These are phyloP conservation scores for Tylopilus balloui DNA, from an alignment of 768 basidiomycete genomes.

Conservation along the genomic window DNA sequence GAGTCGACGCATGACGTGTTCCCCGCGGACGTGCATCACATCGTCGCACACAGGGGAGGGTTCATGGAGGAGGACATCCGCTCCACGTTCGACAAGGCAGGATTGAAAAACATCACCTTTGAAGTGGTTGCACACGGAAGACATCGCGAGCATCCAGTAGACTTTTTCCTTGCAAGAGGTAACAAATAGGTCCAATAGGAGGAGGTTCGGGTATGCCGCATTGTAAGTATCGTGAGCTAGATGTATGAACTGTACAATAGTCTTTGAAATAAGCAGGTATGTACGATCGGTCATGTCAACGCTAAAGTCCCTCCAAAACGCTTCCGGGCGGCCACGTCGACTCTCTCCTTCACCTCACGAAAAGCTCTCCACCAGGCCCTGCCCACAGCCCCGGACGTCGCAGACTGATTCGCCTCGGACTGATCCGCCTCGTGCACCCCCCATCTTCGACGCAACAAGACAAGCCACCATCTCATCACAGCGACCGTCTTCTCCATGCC, in stretches of 20 bases:
- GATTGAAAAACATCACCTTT: slow-evolving; percentile 44
- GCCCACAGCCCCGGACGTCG: slow-evolving; percentile 44
- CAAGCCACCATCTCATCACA: slow-evolving; percentile 80
- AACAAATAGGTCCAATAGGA: slow-evolving; percentile 29
- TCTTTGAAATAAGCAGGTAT: neutral
- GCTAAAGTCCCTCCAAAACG: slow-evolving; percentile 72
- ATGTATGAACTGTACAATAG: neutral
- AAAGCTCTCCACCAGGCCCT: slow-evolving; percentile 82
- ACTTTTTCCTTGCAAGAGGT: slow-evolving; percentile 58
- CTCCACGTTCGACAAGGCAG: slow-evolving; percentile 48
- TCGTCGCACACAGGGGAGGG: slow-evolving; percentile 54
- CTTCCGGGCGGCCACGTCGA: slow-evolving; percentile 61
- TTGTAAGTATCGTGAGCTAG: neutral
- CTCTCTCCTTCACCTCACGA: slow-evolving; percentile 57
- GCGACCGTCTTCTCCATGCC: slow-evolving; percentile 67
- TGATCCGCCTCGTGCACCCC: slow-evolving; percentile 45
- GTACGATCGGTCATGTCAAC: slow-evolving; percentile 40
- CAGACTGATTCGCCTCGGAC: slow-evolving; percentile 28
- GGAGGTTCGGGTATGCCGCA: neutral
- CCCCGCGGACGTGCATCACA: slow-evolving; percentile 33
- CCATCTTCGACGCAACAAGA: slow-evolving; percentile 64
- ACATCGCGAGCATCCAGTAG: slow-evolving; percentile 31
- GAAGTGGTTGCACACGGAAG: slow-evolving; percentile 30
- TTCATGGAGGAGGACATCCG: slow-evolving; percentile 48
- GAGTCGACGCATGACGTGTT: slow-evolving; percentile 26